These are phyloP conservation scores for Stromatinia cepivora DNA, from an alignment of 2,329 filamentous ascomycete species.

Conservation along the genomic window DNA sequence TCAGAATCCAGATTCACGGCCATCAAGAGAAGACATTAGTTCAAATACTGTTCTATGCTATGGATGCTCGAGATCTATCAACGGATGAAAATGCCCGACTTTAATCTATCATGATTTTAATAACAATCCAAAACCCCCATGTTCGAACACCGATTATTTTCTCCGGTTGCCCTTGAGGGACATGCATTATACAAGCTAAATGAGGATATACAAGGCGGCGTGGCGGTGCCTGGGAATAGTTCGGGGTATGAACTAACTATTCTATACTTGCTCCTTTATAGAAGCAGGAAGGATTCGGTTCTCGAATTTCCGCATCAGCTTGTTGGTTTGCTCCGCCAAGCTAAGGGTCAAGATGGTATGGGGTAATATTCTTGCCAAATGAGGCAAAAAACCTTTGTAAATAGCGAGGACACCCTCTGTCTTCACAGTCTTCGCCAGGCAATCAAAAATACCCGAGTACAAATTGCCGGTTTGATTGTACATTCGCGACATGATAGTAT, in stretches of 20 bases:
- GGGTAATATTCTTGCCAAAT: slow-evolving; percentile 88
- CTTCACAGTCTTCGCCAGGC: slow-evolving; percentile 82
- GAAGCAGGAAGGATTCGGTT: slow-evolving; percentile 50
- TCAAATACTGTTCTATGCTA: slow-evolving; percentile 59
- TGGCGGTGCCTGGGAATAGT: slow-evolving; percentile 20
- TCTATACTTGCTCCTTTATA: slow-evolving; percentile 35
- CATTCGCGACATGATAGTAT: slow-evolving; percentile 97
- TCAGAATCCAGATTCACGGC: slow-evolving; percentile 45
- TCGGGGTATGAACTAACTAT: background rate
- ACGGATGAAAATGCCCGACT: slow-evolving; percentile 45
- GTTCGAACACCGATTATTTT: slow-evolving; percentile 12
- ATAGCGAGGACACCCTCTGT: slow-evolving; percentile 91
- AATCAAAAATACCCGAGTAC: slow-evolving; percentile 93
- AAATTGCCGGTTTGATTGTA: slow-evolving; percentile 99
- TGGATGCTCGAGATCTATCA: slow-evolving; percentile 68
- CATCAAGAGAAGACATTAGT: slow-evolving; percentile 37
- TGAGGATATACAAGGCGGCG: slow-evolving; percentile 33
- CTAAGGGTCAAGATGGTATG: slow-evolving; percentile 94
- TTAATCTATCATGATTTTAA: slow-evolving; percentile 21
- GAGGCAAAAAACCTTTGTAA: slow-evolving; percentile 97
- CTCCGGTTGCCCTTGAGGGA: background rate
- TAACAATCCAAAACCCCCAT: background rate
- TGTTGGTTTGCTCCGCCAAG: slow-evolving; percentile 95
- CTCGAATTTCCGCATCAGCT: slow-evolving; percentile 81
- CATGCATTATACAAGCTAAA: slow-evolving; percentile 25